Evolutionary conservation across 768 basidiomycete species (phyloP), one percentile per base, ranked within the genome.

Genomic region (Collybia mongolica): DNA sequence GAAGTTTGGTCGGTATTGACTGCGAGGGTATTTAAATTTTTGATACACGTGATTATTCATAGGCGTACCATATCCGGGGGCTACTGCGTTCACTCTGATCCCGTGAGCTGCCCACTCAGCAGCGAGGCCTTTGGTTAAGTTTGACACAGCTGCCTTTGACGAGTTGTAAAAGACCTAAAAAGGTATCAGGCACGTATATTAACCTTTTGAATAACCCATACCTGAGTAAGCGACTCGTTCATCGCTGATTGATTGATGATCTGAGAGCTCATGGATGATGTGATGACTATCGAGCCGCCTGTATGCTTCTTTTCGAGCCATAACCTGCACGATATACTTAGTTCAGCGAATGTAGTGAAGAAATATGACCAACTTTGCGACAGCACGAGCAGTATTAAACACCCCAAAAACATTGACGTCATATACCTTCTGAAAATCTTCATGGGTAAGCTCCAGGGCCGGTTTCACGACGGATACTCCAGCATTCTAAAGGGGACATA

Each of bases 321-420:
- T 1, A 80, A 43, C 44, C 82, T 83, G 12, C 19, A 8, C 5
- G 3, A 46, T 1, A 26, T 46, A 35, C 2, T 39, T 9, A 32
- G 29, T 9, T 32, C 32, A n/a, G 12, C 11, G 5, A 14, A 23
- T 26, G 18, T 0, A n/a, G 0, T 22, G 6, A 22, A 7, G 4
- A 15, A 15, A 28, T 19, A 1, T 14, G 2, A 56, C 73, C 8
- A 52, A 81, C 80, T 76, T 75, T 1, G 83, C 82, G 15, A 75
- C 78, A 2, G 80, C 83, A 11, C 80, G 74, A 15, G 78, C 75
- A 4, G 76, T 77, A 53, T 86, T 84, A 71, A 84, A 85, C 1
- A 84, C 84, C 1, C 84, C 85, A 23, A 75, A 78, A 6, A 86
- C 83, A 52, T 87, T 88, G 14, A 80, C 77, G 43, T 72, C 71